A percentile compares a stretch with the other conserved stretches of the same genome.
Conservation (phyloP, 202 grass and related monocot genomes). For the Setaria viridis region DNA sequence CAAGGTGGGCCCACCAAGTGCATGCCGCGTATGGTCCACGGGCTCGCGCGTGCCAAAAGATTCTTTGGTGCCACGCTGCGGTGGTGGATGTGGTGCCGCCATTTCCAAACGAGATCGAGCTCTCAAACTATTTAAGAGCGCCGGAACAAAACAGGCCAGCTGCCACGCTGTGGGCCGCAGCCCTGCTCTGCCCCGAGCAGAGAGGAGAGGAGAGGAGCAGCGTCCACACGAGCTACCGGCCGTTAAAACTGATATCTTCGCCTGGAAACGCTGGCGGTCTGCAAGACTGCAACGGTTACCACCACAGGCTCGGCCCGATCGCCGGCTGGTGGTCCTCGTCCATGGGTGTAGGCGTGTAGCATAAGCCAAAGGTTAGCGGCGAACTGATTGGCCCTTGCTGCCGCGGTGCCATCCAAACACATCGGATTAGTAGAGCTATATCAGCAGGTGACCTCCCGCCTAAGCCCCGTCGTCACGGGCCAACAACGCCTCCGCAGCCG, state of each 20-base stretch:
- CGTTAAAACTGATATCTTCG: conserved; percentile 22
- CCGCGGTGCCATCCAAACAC: not conserved
- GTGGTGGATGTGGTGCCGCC: not conserved
- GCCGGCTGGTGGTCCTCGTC: not conserved
- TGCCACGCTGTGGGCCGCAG: not conserved
- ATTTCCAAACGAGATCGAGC: conserved; percentile 32
- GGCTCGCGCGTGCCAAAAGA: conserved; percentile 21
- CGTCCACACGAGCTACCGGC: not conserved
- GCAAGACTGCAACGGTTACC: not conserved
- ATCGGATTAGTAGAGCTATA: not conserved
- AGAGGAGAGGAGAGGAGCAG: not conserved
- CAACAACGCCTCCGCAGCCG: too few species aligned
- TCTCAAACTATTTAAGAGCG: conserved; percentile 53
- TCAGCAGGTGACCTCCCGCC: not conserved
- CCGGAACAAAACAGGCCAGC: conserved; percentile 47
- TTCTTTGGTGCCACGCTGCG: not conserved
- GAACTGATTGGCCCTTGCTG: not conserved
- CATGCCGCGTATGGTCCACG: not conserved
- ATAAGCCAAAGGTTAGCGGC: not conserved
- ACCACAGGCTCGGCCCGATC: not conserved
- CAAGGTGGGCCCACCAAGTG: not conserved
- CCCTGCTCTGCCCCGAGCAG: not conserved
- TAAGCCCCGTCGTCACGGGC: not conserved
- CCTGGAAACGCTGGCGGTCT: not conserved
- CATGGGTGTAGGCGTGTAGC: not conserved